Evolutionary conservation across 345 rosid genomes (phyloP), one percentile per base, ranked within the genome.

Genomic region (Eucalyptus sideroxylon): DNA sequence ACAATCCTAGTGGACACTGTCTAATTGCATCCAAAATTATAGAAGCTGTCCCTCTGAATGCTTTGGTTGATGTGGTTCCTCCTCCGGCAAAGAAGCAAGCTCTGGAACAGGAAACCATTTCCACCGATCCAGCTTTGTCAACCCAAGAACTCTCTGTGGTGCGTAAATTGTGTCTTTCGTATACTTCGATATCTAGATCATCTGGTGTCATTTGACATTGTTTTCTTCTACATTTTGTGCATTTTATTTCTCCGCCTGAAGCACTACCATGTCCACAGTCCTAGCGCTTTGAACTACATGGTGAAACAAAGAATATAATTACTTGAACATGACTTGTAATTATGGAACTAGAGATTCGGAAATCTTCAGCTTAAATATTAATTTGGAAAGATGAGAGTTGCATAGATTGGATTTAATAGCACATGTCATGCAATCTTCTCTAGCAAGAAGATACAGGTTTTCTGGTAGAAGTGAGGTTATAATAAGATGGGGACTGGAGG

Each of bases 1-100:
- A 95, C 88, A 98, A 98, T 93, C 99, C 98, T 86, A 97, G 99
- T 91, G 99, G 99, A 59, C 99, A 98, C 89, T 97, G 97, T 95
- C 93, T 98, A 83, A 95, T 95, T 53, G 98, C 98, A 83, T 95
- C 99, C 30, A 95, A 97, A 90, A 89, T 96, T 50, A 87, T 97
- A 24, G 99, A 96, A 88, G 91, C 92, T 87, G 90, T 96, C 93
- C 98, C 98, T 89, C 86, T 94, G 69, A 90, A 95, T 44, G 62
- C 45, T 88, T 80, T 89, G 87, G 88, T 86, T 90, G 96, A 93
- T 85, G 72, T 42, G 21, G 88, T 91, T 92, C 83, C 90, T 90
- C 99, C 86, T 93, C 97, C 97, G 88, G 91, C 96, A 80, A 97
- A 96, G 95, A 98, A 93, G 93, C 96, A 93, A 92, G 95, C 95